A percentile compares a stretch with the other conserved stretches of the same genome.
Evolutionary conservation across 2,329 filamentous ascomycete genomes (phyloP).

Genomic region (Fusarium burgessii): DNA sequence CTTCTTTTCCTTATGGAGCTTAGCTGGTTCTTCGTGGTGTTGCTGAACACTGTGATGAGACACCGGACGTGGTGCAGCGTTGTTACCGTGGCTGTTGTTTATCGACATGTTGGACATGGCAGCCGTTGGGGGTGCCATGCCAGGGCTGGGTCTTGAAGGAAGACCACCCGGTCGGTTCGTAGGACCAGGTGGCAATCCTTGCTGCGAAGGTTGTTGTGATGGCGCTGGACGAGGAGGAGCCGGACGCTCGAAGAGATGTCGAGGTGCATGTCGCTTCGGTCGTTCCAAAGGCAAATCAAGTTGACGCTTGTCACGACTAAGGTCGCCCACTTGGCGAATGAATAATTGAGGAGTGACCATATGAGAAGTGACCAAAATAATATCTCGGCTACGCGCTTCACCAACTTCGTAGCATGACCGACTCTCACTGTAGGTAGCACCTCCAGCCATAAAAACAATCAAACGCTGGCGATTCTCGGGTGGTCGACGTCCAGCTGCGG

Average conservation of each 20-base stretch:
- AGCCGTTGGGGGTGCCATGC: constrained; percentile 59
- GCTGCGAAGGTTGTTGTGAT: constrained; percentile 40
- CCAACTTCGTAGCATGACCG: constrained; percentile 90
- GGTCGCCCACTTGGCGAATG: constrained; percentile 82
- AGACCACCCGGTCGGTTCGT: constrained; percentile 45
- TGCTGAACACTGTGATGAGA: constrained; percentile 31
- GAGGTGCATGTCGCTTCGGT: constrained; percentile 83
- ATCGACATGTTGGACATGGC: constrained; percentile 69
- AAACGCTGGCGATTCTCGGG: constrained; percentile 87
- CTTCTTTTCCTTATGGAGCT: constrained; percentile 71
- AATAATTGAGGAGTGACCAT: constrained; percentile 91
- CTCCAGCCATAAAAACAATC: constrained; percentile 94
- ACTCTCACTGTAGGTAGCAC: constrained; percentile 92
- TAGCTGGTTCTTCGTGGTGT: constrained; percentile 51
- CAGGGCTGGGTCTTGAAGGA: constrained; percentile 39
- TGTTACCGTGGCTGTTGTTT: constrained; percentile 41
- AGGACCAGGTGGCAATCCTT: constrained; percentile 23
- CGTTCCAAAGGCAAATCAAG: constrained; percentile 85
- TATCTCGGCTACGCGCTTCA: constrained; percentile 77
- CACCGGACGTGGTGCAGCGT: constrained; percentile 30
- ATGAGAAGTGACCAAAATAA: constrained; percentile 91
- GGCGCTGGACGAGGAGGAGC: constrained; percentile 61
- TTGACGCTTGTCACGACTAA: constrained; percentile 78
- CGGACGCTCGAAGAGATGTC: constrained; percentile 84
- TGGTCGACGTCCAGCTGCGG: constrained; percentile 79